A percentile compares a stretch with the other conserved stretches of the same genome.
Conservation (phyloP, 495 filamentous ascomycete species). For the Aspergillus egyptiacus region DNA sequence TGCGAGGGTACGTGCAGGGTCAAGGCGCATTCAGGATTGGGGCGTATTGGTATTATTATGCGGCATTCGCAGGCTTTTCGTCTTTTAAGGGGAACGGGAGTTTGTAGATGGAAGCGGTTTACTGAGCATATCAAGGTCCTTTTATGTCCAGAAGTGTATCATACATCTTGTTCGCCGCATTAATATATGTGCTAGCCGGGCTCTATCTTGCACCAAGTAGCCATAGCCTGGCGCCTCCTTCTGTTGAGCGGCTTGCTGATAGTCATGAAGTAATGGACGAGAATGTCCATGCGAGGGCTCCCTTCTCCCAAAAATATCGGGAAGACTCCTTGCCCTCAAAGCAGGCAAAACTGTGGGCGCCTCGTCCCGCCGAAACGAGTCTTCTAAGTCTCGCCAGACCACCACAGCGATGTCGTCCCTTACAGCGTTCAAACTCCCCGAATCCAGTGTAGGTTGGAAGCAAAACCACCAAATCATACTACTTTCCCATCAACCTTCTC, state of each 20-base stretch:
- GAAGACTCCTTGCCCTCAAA: too few species aligned
- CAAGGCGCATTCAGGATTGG: conserved; percentile 16
- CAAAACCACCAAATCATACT: too few species aligned
- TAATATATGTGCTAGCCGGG: neutral
- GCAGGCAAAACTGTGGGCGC: too few species aligned
- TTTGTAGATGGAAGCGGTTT: conserved; percentile 1
- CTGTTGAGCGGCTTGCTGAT: neutral
- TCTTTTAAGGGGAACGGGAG: conserved; percentile 9
- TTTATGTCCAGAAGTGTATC: neutral
- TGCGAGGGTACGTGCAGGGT: neutral
- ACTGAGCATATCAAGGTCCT: neutral
- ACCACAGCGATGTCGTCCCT: too few species aligned
- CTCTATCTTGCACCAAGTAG: neutral
- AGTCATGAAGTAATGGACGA: too few species aligned
- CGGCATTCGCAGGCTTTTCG: neutral
- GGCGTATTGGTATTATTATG: conserved; percentile 24
- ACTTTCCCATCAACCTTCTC: too few species aligned
- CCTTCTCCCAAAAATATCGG: too few species aligned
- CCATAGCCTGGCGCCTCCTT: neutral
- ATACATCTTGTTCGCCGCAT: conserved; percentile 3
- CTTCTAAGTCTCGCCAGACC: too few species aligned
- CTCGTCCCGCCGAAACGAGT: too few species aligned
- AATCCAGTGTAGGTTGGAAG: too few species aligned
- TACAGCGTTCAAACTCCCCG: too few species aligned
- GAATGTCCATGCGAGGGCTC: too few species aligned